Conservation (phyloP, 1,284 basidiomycete genomes). For the Puccinia novopanici region DNA sequence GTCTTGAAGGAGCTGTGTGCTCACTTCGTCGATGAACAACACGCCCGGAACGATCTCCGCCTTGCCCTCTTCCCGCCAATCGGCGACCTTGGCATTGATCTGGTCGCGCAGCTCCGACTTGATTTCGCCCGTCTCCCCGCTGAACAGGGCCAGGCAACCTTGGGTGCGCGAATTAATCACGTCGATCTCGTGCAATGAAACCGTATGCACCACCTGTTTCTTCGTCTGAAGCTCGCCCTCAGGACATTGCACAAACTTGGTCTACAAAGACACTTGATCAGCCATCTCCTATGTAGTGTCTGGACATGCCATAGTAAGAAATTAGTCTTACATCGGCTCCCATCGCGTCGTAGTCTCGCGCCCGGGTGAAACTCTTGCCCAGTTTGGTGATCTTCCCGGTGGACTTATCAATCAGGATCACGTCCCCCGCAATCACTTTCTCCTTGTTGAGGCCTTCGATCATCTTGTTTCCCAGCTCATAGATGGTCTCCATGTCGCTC, state of each 20-base stretch:
- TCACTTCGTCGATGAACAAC: conserved; percentile 95
- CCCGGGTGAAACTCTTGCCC: conserved; percentile 89
- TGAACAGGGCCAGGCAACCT: conserved; percentile 96
- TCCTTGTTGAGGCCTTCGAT: conserved; percentile 96
- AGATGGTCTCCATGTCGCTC: conserved; percentile 99
- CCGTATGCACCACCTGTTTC: conserved; percentile 96
- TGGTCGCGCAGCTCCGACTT: conserved; percentile 93
- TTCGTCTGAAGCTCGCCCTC: conserved; percentile 98
- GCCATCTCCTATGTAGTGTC: conserved; percentile 63
- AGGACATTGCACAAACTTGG: conserved; percentile 94
- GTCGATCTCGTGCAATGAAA: conserved; percentile 93
- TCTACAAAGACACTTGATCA: conserved; percentile 96
- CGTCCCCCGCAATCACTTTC: conserved; percentile 92
- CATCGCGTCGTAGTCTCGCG: conserved; percentile 98
- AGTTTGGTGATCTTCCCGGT: conserved; percentile 98
- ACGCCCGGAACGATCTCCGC: conserved; percentile 97
- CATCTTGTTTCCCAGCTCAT: conserved; percentile 98
- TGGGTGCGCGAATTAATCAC: conserved; percentile 94
- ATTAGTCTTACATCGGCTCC: conserved; percentile 92
- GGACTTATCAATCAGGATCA: conserved; percentile 92
- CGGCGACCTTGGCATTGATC: conserved; percentile 97
- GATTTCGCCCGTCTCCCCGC: conserved; percentile 88
- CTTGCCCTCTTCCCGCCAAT: conserved; percentile 96
- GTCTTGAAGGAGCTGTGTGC: conserved; percentile 53
- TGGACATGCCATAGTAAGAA: too few species aligned